phyloP scores from a whole-genome alignment of 2,329 filamentous ascomycete genomes.

The Pestalotiopsis sp. region DNA sequence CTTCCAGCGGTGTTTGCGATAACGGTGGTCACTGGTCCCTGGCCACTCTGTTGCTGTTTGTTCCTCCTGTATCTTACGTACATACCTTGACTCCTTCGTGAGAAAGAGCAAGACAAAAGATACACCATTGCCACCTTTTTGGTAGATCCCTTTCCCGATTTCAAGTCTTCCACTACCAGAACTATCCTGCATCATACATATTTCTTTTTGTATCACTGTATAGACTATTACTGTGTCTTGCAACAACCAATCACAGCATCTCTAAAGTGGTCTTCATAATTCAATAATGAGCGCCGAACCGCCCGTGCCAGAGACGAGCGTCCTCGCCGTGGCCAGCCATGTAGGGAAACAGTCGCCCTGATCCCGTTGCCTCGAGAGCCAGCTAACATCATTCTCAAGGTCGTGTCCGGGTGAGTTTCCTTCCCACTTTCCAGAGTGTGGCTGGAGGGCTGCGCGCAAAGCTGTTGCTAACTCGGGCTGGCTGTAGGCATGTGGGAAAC shows the following conservation, averaged over 20 bases:
- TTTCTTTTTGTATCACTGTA: background rate
- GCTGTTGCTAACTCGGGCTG: conserved; percentile 13
- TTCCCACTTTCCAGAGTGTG: conserved; percentile 22
- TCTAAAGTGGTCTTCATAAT: background rate
- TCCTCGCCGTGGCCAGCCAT: conserved; percentile 93
- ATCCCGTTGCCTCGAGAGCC: conserved; percentile 41
- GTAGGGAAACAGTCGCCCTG: conserved; percentile 48
- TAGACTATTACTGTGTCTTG: background rate
- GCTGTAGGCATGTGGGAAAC: conserved; percentile 89
- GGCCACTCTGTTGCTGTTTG: background rate
- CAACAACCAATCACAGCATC: background rate
- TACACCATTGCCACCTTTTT: background rate
- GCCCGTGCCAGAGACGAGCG: conserved; percentile 61
- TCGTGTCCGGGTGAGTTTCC: conserved; percentile 69
- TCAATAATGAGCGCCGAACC: conserved; percentile 39
- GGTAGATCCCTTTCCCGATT: background rate
- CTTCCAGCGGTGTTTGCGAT: conserved; percentile 1
- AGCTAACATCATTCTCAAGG: conserved; percentile 48
- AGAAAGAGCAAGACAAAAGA: background rate
- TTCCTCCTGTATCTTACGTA: background rate
- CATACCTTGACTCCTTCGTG: background rate
- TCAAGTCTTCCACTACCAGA: background rate
- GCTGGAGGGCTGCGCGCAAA: background rate
- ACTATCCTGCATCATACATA: background rate
- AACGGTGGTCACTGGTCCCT: background rate